phyloP scores from a whole-genome alignment of 768 basidiomycete species.

The Leccinum ochraceum region DNA sequence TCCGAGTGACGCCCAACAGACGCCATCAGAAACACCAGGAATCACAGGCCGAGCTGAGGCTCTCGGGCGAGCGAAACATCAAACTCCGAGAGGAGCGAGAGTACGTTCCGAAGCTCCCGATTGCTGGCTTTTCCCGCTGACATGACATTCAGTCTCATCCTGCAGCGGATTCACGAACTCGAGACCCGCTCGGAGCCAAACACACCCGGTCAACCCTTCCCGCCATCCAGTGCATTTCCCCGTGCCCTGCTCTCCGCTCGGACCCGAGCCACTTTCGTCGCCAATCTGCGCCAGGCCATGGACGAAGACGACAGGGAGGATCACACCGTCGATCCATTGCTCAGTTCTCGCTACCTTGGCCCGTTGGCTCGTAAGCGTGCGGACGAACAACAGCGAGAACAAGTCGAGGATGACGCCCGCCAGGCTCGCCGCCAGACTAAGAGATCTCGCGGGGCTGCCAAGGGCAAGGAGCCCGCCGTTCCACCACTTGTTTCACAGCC shows the following conservation, averaged over 20 bases:
- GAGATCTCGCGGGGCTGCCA: constrained; percentile 30
- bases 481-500: constrained; percentile 27
- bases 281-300: constrained; percentile 50
- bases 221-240: constrained; percentile 48
- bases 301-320: constrained; percentile 45
- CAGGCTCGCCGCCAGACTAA: constrained; percentile 40
- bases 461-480: constrained; percentile 39
- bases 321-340: constrained; percentile 46
- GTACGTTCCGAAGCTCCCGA: constrained; percentile 40
- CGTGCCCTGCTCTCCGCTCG: constrained; percentile 46
- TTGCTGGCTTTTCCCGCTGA: constrained; percentile 2
- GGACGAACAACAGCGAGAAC: constrained; percentile 44
- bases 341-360: constrained; percentile 47
- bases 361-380: constrained; percentile 45
- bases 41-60: constrained; percentile 52
- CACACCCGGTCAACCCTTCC: constrained; percentile 35
- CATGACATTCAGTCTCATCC: constrained; percentile 43
- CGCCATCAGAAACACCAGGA: constrained; percentile 58
- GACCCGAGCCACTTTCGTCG: constrained; percentile 45
- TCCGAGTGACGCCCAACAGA: not conserved
- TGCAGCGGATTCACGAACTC: constrained; percentile 63
- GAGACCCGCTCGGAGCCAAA: constrained; percentile 43
- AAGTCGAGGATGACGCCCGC: constrained; percentile 47
- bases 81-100: constrained; percentile 62
- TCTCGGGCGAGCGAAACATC: constrained; percentile 63